Evolutionary conservation across 1,139 yeast species (phyloP), one percentile per base, ranked within the genome.

Genomic region (Lodderomyces oxycetoniae): DNA sequence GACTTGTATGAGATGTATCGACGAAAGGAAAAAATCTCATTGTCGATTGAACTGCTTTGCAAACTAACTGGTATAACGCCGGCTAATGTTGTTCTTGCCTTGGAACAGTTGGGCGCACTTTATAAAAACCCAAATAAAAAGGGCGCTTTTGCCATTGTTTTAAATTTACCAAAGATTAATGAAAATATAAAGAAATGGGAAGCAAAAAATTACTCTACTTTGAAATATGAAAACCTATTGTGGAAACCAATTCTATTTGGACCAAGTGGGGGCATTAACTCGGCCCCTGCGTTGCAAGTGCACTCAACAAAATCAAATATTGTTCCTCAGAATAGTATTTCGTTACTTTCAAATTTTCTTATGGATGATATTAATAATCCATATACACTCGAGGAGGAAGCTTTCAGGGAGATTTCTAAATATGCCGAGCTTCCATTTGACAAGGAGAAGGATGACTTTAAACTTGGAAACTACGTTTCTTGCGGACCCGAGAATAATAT

Each of bases 241-340:
- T 87, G 96, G 95, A 83, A 81, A 46, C 89, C 91, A 1, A 70
- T 83, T 60, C 67, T 84, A n/a, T 74, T 78, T 50, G 94, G 94
- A 0, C 89, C 91, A 0, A 79, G 89, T 1, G 86, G 91, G 19
- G 94, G 93, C 7, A 79, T 83, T 24, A 75, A 75, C 44, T 74
- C 80, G 0, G 76, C 77, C 0, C 72, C 77, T 1, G 63, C 75
- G 1, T 17, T 41, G 15, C 30, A 31, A 14, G 16, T 11, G 4
- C 27, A 13, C 5, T 26, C 33, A 11, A 4, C 30, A n/a, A 36
- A 14, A 9, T 16, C 13, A 19, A 25, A 26, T 26, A 25, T 16
- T 2, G 26, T 38, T 52, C 52, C 49, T n/a, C 55, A 55, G 32
- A 74, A 76, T 37, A 74, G 74, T 42, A 74, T 80, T 22, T 64